Base-by-base conservation (phyloP, 306 rosid genomes). In the Leucaena leucocephala region DNA sequence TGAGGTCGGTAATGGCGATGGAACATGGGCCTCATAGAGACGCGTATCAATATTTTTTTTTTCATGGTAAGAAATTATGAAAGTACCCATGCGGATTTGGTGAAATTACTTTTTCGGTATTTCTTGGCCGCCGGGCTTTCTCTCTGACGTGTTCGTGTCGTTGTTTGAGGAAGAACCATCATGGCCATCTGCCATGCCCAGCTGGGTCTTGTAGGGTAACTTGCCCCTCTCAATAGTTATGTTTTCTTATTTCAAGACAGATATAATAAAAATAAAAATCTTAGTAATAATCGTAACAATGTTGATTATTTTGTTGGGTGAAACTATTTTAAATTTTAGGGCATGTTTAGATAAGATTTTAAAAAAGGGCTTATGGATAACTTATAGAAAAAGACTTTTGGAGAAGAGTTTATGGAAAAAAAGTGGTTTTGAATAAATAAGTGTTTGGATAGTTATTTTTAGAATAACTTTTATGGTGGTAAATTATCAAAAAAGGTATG, bases 1-100 rank as follows among this genome's bases (percentile, higher is more conserved):
- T 72, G 76, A 77, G 89, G 97, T 88, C 89, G 94, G 93, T 78
- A 88, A 88, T 84, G 93, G 86, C 79, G 76, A 88, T 78, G 63
- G 74, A 77, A 83, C 84, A 86, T 86, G 93, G 93, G 87, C 93
- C 91, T 89, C 90, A 0, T 27, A 84, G 85, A 88, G 92, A 91
- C 97, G 97, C 97, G 91, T 89, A 85, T 83, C 74, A 63, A 73
- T n/a, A 40, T 42, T 44, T 21, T 69, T 44, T 69, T 45, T 45
- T 8, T 50, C 45, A 68, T 59, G 22, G n/a, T 21, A 8, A 0
- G 0, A 9, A 74, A 65, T 88, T 79, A 89, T 91, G 36, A 10
- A 76, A 81, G 78, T 84, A 45, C 33, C 91, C 91, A 82, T 66
- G 40, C 3, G 43, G 22, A 35, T 80, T 64, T 76, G 43, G 11